phyloP scores from a whole-genome alignment of 306 rosid species.

The Fragaria nilgerrensis region DNA sequence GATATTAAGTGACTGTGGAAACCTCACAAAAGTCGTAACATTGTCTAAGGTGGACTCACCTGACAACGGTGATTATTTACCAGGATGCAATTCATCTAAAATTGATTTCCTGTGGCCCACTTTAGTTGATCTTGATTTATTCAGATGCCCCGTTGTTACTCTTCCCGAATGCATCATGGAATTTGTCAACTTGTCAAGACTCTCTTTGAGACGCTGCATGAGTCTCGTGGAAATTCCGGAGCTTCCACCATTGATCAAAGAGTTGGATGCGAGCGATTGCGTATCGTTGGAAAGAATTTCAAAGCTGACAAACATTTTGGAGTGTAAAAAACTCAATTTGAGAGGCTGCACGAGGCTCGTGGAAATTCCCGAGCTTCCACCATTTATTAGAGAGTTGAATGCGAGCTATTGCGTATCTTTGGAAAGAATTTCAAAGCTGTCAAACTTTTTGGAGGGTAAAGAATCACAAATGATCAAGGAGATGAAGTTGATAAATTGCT shows the following conservation, averaged over 20 bases:
- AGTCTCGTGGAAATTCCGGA: neutral
- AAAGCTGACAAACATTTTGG: neutral
- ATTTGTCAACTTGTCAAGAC: neutral
- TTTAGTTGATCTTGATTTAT: accelerated
- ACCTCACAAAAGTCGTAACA: neutral
- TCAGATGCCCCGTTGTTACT: neutral
- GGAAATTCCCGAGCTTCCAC: constrained; percentile 4
- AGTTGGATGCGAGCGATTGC: neutral
- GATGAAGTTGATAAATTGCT: neutral
- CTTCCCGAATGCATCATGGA: neutral
- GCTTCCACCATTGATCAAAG: accelerated
- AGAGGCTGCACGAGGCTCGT: neutral
- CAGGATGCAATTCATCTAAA: neutral
- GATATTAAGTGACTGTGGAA: accelerated
- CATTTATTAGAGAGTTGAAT: accelerated
- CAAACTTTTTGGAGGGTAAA: neutral
- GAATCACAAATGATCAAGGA: accelerated
- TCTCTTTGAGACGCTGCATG: accelerated
- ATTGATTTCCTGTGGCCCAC: neutral
- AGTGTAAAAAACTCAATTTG: neutral
- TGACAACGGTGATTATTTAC: too few species aligned
- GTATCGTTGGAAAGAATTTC: neutral
- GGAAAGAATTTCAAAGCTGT: neutral
- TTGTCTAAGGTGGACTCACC: neutral
- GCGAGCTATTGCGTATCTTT: neutral